phyloP scores from a whole-genome alignment of 257 asterid genomes.

The Nemophila menziesii region DNA sequence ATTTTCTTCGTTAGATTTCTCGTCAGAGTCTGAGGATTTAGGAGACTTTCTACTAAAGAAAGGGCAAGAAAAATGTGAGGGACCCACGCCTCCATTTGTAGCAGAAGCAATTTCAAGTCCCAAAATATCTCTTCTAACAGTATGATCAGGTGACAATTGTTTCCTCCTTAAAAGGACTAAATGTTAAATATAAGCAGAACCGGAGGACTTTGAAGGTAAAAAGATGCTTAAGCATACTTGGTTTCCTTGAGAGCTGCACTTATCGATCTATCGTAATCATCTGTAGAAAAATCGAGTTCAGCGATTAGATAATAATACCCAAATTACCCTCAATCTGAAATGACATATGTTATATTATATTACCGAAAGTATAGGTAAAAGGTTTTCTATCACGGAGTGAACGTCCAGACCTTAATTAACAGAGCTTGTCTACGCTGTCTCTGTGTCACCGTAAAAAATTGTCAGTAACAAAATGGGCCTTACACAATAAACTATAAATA shows the following conservation, averaged over 20 bases:
- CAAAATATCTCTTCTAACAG: conserved; percentile 29
- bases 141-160: conserved; percentile 48
- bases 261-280: conserved; percentile 87
- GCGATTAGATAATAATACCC: conserved; percentile 13
- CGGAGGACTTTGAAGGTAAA: conserved; percentile 4
- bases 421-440: conserved; percentile 90
- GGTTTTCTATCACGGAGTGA: conserved; percentile 93
- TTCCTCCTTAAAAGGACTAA: conserved; percentile 29
- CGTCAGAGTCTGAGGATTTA: conserved; percentile 47
- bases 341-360: too few species aligned
- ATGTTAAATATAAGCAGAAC: too few species aligned
- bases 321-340: not conserved
- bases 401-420: conserved; percentile 77
- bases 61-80: conserved; percentile 40
- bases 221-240: conserved; percentile 60
- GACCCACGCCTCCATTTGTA: conserved; percentile 53
- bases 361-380: conserved; percentile 90
- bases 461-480: too few species aligned
- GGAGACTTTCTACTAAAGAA: conserved; percentile 42
- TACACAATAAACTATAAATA: too few species aligned
- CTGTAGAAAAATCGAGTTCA: conserved; percentile 32
- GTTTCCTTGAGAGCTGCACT: conserved; percentile 87
- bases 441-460: too few species aligned
- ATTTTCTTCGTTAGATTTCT: too few species aligned
- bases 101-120: conserved; percentile 47